Percentiles rank a stretch among this genome's conserved stretches.
Conservation (phyloP, 352 stramenopile genomes). For the Phytophthora brassicae region DNA sequence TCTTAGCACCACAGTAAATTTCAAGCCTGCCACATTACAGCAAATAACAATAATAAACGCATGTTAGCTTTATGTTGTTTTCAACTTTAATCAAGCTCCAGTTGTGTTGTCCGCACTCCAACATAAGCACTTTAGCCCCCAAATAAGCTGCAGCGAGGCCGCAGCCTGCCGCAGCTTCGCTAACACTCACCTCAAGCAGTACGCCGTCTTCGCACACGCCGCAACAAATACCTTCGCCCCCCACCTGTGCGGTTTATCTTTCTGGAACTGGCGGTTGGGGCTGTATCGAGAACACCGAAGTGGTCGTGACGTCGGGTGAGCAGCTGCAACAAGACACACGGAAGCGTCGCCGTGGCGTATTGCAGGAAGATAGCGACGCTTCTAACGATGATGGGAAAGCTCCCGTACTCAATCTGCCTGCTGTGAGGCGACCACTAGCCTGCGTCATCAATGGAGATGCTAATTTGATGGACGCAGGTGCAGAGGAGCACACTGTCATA, state of each 20-base stretch:
- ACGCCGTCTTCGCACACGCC: constrained; percentile 13
- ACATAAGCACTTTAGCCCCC: constrained; percentile 5
- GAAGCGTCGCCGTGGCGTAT: too few species aligned
- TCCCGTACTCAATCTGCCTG: too few species aligned
- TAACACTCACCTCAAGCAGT: constrained; percentile 6
- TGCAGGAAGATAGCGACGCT: too few species aligned
- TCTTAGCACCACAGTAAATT: constrained; percentile 14
- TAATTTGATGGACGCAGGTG: too few species aligned
- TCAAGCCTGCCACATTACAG: constrained; percentile 6
- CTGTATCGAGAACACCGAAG: constrained; percentile 14
- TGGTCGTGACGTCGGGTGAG: too few species aligned
- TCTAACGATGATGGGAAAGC: too few species aligned
- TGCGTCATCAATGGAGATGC: too few species aligned
- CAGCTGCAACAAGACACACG: too few species aligned
- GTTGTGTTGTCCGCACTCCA: not conserved
- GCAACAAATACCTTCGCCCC: too few species aligned
- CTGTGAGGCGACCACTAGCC: too few species aligned
- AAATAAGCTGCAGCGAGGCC: not conserved
- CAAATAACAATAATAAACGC: not conserved
- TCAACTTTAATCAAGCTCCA: not conserved
- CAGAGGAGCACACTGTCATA: too few species aligned
- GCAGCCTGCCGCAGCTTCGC: not conserved
- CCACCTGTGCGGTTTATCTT: constrained; percentile 22
- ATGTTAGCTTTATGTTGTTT: not conserved
- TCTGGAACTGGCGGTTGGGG: constrained; percentile 8